These are phyloP conservation scores for Mycena crocata DNA, from an alignment of 768 basidiomycete genomes.

Conservation along the genomic window DNA sequence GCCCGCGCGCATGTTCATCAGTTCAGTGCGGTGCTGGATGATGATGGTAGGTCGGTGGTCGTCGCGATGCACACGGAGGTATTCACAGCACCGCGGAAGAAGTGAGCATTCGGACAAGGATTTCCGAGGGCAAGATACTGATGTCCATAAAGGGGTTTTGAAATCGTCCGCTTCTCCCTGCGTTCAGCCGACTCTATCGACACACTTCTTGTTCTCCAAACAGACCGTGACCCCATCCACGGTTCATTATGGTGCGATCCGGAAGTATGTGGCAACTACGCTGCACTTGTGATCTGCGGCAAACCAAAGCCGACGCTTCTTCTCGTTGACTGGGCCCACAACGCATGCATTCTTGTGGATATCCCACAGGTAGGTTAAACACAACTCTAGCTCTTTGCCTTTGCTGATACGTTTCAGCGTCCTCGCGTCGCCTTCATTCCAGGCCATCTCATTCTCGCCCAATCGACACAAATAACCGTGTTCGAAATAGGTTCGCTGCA, in stretches of 20 bases:
- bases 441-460: not conserved
- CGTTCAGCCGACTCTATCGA: not conserved
- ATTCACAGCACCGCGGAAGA: not conserved
- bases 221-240: not conserved
- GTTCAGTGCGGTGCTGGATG: not conserved
- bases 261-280: not conserved
- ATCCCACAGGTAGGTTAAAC: not conserved
- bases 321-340: not conserved
- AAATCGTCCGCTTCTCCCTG: not conserved
- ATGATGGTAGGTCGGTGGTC: not conserved
- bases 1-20: not conserved
- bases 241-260: not conserved
- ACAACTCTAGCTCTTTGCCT: not conserved
- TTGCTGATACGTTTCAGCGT: not conserved
- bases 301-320: not conserved
- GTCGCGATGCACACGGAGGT: not conserved
- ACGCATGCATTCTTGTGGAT: not conserved
- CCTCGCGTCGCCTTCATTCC: not conserved
- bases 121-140: not conserved
- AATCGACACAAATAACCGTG: not conserved
- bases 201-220: not conserved
- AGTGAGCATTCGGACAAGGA: not conserved
- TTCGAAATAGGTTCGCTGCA: not conserved
- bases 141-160: not conserved
- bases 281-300: not conserved